Base-by-base conservation (phyloP, 2,329 filamentous ascomycete species). In the Aspergillus brasiliensis region DNA sequence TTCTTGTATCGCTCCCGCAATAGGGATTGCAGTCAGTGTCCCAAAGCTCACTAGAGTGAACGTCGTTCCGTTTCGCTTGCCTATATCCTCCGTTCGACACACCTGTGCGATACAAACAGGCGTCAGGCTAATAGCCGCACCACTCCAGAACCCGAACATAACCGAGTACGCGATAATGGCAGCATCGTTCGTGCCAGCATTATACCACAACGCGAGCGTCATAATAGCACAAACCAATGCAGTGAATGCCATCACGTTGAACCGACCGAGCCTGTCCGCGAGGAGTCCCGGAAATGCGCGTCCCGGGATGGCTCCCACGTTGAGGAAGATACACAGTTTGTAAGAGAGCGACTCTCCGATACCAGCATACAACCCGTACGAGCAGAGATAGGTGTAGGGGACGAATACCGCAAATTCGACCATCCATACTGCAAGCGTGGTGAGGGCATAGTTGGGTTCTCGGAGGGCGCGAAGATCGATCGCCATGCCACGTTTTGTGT, bases 351-450 rank as follows among this genome's bases (percentile, higher is more conserved):
- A 53, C 1, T 31, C 19, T 6, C 54, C 58, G 8, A 67, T 58
- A 2, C 69, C 63, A 0, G 69, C 70, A 13, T 51, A 59, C 3
- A 73, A 53, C 4, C 65, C 67, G 25, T 77, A 74, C 3, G 69
- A 71, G 2, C 68, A 63, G n/a, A 77, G 60, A 58, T 77, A 77
- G 7, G 70, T 69, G 23, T 69, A 61, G 1, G 74, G 74, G 10
- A 77, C 71, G 27, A 75, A 75, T 6, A 71, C 68, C 0, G 69
- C 73, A 49, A 74, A 72, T 48, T 75, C 72, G 19, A 73, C 68
- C 5, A 75, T 65, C 58, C 71, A 73, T 1, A 75, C 64, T 0
- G 71, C 71, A 1, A 67, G 28, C 0, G 69, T 75, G 0, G 70
- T 73, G 1, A 64, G 49, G 0, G 63, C 66, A 28, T 67, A 71